Percentiles rank a stretch among this genome's conserved stretches.
phyloP scores from a whole-genome alignment of 192 early-diverging fungal species.

The Coemansia sp. region DNA sequence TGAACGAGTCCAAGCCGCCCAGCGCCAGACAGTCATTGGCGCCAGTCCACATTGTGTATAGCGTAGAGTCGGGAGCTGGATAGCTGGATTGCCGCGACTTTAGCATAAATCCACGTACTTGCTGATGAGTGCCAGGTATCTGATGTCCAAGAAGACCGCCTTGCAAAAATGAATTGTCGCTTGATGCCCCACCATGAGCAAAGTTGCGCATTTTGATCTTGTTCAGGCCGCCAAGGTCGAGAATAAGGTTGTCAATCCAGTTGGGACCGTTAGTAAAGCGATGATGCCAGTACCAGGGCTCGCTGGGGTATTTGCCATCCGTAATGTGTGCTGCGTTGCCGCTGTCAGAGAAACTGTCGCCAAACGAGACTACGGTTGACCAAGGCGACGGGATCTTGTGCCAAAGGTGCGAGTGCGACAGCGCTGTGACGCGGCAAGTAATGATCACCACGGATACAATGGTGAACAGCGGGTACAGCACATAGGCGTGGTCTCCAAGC shows the following conservation, averaged over 20 bases:
- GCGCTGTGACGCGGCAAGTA: conserved; percentile 41
- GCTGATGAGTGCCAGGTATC: conserved; percentile 45
- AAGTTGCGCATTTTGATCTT: conserved; percentile 57
- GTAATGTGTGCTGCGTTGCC: conserved; percentile 55
- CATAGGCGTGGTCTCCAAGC: conserved; percentile 43
- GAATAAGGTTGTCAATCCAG: conserved; percentile 53
- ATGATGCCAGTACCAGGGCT: conserved; percentile 54
- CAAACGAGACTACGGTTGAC: conserved; percentile 51
- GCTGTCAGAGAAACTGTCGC: conserved; percentile 50
- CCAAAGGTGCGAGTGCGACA: conserved; percentile 22
- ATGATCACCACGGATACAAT: conserved; percentile 39
- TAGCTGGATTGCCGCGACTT: conserved; percentile 46
- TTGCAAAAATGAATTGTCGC: conserved; percentile 36
- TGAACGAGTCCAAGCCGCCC: conserved; percentile 19
- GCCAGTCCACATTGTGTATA: conserved; percentile 54
- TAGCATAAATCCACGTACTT: conserved; percentile 50
- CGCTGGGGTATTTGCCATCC: conserved; percentile 50
- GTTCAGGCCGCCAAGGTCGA: conserved; percentile 46
- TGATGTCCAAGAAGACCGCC: conserved; percentile 40
- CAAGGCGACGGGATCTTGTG: conserved; percentile 45
- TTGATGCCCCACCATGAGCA: conserved; percentile 48
- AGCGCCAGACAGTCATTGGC: conserved; percentile 45
- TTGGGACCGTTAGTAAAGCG: conserved; percentile 56
- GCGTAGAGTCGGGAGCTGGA: conserved; percentile 33
- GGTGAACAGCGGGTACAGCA: conserved; percentile 47